Base-by-base conservation (phyloP, 345 rosid genomes). In the Rhizophora apiculata region DNA sequence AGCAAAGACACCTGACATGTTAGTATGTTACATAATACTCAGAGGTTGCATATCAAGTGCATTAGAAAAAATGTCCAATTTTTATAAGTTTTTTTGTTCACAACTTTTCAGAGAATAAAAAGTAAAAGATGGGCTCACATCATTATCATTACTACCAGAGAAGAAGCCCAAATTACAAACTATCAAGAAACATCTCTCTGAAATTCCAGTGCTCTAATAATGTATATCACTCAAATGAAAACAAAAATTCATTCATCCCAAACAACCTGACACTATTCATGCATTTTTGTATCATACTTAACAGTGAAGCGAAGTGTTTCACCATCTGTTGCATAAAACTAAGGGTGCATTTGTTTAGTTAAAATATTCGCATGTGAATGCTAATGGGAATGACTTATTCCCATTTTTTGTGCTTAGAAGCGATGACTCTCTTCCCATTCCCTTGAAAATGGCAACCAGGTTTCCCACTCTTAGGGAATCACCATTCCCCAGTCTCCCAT, bases 1-100 rank as follows among this genome's bases (percentile, higher is more conserved):
- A 56, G 67, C 60, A 76, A 59, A 54, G 48, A 63, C 30, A 72
- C 32, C 11, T 4, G 60, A 51, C 4, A 30, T 36, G 43, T 65
- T 64, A 54, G 34, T 2, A 34, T 31, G 51, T 65, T 64, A 54
- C 19, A 60, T 43, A 55, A 60, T 62, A 56, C 30, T 22, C 39
- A 37, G 19, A 64, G 48, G 46, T 20, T 11, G 11, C 55, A 70
- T 19, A 10, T 65, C 54, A 26, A 2, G 27, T 19, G 34, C 22
- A 43, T 30, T 51, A 10, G 31, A 56, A 49, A 34, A 36, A 26
- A 34, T 36, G 19, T 19, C 16, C 30, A 52, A 18, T 6, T 16
- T n/a, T 20, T 46, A 6, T 9, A 29, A 20, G 24, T 24, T 10
- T 46, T 11, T 62, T 49, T 31, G 60, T 30, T 55, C 30, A 48